These are phyloP conservation scores for Rugonectria rugulosa DNA, from an alignment of 2,329 filamentous ascomycete genomes.

Conservation along the genomic window DNA sequence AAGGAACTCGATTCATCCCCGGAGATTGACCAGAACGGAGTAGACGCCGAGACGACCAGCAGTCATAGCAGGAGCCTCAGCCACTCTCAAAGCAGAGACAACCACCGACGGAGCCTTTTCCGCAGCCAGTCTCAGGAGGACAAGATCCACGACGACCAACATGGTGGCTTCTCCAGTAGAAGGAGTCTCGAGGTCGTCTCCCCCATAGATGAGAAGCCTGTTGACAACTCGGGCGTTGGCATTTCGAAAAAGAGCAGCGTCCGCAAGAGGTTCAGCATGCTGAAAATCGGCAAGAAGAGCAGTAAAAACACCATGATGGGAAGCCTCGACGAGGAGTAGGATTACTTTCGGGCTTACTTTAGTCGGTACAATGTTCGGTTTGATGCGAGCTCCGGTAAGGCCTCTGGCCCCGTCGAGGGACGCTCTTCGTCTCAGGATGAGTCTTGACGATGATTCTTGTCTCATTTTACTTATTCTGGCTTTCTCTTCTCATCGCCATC, in stretches of 20 bases:
- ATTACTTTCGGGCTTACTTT: conserved; percentile 44
- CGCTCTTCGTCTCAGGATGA: conserved; percentile 9
- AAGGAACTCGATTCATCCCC: conserved; percentile 47
- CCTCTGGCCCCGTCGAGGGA: conserved; percentile 9
- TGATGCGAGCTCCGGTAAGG: conserved; percentile 21
- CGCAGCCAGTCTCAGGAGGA: conserved; percentile 47
- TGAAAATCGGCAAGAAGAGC: conserved; percentile 76
- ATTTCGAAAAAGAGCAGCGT: conserved; percentile 67
- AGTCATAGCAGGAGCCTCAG: conserved; percentile 41
- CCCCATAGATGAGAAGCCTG: conserved; percentile 34
- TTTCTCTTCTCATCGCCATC: neutral
- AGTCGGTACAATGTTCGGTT: conserved; percentile 36
- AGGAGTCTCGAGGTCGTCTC: conserved; percentile 41
- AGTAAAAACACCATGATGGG: conserved; percentile 64
- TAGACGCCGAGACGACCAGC: conserved; percentile 44
- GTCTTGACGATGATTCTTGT: neutral
- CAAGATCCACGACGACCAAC: conserved; percentile 31
- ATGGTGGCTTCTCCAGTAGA: conserved; percentile 35
- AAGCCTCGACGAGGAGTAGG: conserved; percentile 64
- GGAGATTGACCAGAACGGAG: conserved; percentile 41
- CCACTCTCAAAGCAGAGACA: conserved; percentile 39
- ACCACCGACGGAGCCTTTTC: conserved; percentile 54
- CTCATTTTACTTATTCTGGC: neutral
- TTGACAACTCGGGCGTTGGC: conserved; percentile 39
- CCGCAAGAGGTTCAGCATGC: conserved; percentile 78